Evolutionary conservation across 2,329 filamentous ascomycete genomes (phyloP).

Genomic region (Aureobasidium musti): DNA sequence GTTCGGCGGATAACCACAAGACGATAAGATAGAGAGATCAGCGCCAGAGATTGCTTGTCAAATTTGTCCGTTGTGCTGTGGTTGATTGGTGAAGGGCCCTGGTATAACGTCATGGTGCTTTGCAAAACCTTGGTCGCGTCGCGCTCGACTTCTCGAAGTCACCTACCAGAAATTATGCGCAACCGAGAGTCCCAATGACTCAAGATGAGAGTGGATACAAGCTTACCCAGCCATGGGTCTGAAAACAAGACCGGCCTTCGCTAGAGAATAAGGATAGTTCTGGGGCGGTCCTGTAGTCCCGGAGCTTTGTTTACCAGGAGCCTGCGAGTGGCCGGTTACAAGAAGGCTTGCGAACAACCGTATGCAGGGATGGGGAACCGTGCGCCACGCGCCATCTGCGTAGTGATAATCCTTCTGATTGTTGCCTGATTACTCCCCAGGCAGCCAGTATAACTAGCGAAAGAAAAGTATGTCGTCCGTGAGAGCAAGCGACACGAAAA

Average conservation of each 20-base stretch:
- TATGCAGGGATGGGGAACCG: conserved; percentile 13
- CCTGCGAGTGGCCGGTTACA: conserved; percentile 1
- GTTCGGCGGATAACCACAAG: neutral
- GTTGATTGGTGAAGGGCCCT: neutral
- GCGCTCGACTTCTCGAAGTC: neutral
- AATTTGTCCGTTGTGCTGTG: neutral
- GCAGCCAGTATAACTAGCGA: neutral
- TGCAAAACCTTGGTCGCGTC: conserved; percentile 20
- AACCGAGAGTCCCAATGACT: conserved; percentile 6
- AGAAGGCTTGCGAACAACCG: conserved; percentile 11
- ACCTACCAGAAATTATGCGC: neutral
- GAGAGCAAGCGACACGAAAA: neutral
- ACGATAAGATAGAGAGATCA: conserved; percentile 4
- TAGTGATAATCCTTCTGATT: neutral
- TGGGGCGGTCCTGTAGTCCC: neutral
- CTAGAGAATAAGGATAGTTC: conserved; percentile 5
- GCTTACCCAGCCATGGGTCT: conserved; percentile 17
- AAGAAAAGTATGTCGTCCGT: neutral
- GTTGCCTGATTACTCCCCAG: neutral
- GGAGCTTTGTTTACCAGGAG: conserved; percentile 8
- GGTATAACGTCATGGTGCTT: conserved; percentile 9
- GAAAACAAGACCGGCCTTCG: neutral
- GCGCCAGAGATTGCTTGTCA: neutral
- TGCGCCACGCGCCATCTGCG: conserved; percentile 2
- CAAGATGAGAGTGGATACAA: conserved; percentile 9